These are phyloP conservation scores for Malassezia globosa DNA, from an alignment of 1,284 basidiomycete genomes.

Conservation along the genomic window DNA sequence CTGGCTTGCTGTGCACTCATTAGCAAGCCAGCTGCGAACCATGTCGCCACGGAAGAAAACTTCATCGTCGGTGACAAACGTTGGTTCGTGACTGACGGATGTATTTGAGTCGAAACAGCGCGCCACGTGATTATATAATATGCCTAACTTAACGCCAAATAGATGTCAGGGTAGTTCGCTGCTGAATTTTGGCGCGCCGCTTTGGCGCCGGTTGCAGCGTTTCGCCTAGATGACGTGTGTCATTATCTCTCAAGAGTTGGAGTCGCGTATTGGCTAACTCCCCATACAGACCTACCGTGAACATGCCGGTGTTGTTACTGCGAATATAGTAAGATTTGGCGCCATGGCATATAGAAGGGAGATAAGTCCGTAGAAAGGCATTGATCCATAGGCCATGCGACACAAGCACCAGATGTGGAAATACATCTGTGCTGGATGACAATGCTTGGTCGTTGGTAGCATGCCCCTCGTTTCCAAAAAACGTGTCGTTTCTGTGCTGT, in stretches of 20 bases:
- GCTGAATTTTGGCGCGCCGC: background rate
- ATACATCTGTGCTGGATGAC: background rate
- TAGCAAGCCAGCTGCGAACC: background rate
- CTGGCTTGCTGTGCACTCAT: background rate
- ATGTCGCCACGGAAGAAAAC: background rate
- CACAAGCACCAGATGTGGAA: conserved; percentile 32
- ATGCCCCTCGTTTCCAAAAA: no score
- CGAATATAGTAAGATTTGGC: conserved; percentile 8
- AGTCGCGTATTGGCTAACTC: background rate
- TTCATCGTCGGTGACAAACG: conserved; percentile 5
- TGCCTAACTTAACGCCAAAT: conserved; percentile 2
- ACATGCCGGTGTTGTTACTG: conserved; percentile 13
- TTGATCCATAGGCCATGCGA: conserved; percentile 42
- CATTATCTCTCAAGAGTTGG: conserved; percentile 3
- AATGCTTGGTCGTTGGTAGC: background rate
- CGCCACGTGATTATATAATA: no score
- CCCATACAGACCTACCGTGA: conserved; percentile 1
- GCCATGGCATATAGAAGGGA: conserved; percentile 5
- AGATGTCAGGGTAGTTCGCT: conserved; percentile 5
- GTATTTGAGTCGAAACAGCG: no score
- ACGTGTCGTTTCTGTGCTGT: no score
- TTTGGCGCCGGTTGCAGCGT: background rate
- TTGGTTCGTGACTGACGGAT: background rate
- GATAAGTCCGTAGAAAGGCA: conserved; percentile 18
- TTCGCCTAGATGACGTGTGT: conserved; percentile 10